Evolutionary conservation across 192 early-diverging fungal species (phyloP), one percentile per base, ranked within the genome.

Genomic region (Mortierella claussenii): DNA sequence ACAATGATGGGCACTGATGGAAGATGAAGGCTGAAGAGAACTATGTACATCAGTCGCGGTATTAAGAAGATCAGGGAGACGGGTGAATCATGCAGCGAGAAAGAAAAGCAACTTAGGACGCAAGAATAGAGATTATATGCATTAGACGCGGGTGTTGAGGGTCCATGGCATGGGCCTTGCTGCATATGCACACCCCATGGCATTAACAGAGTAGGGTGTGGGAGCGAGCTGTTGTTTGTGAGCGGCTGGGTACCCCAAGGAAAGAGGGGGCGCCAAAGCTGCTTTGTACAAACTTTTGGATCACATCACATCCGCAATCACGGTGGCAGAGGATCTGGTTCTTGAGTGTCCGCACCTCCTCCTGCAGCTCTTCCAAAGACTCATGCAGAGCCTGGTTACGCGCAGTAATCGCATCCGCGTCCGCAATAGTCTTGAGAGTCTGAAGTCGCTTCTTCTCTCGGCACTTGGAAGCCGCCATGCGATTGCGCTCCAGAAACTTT

Each of bases 401-500:
- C 18, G 64, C 44, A 3, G 73, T 76, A 27, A 76, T 76, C 51
- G 44, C 43, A 37, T 76, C 73, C 6, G 73, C 73, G 26, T 76
- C 59, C 27, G 59, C 49, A 32, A 76, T 76, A 18, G 73, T 76
- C 53, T 76, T 76, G 34, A 76, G 59, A 0, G 73, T 76, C 26
- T 76, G 73, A 2, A 61, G 32, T 1, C 73, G 58, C 53, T 76
- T 76, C 73, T 76, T 76, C 40, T 76, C 73, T 3, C 73, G 73
- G 23, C 73, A 76, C 40, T 67, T 66, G 21, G 63, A 46, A 0
- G 73, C 73, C 0, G 79, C 79, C 63, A 71, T 66, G 9, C 79
- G 64, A 50, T 80, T 80, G 18, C 79, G 69, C 24, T 80, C 79
- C 34, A 80, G 34, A 34, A 80, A 80, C 43, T 63, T 61, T 47